Evolutionary conservation across 176 grass and related monocot genomes (phyloP).

Genomic region (Rhynchospora tenuis): DNA sequence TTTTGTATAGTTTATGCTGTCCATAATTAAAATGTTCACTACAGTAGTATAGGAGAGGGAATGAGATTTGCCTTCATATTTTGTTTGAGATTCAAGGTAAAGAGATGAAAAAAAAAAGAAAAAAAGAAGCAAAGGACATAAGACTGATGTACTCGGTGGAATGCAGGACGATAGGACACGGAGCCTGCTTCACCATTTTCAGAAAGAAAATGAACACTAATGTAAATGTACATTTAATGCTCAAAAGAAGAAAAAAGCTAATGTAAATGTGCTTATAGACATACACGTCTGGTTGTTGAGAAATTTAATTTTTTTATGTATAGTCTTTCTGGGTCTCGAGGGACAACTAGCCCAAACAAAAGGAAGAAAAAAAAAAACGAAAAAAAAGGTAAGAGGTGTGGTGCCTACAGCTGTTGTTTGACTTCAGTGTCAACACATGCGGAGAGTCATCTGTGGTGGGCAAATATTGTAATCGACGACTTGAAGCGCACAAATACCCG

Average conservation of each 20-base stretch:
- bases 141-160: background rate
- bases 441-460: background rate
- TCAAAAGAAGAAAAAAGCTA: background rate
- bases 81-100: background rate
- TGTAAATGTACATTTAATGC: slow-evolving; percentile 6
- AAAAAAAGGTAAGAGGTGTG: background rate
- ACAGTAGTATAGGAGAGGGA: slow-evolving; percentile 20
- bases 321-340: background rate
- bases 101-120: background rate
- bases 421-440: background rate
- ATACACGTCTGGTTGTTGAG: slow-evolving; percentile 5
- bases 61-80: slow-evolving; percentile 10
- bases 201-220: background rate
- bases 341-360: background rate
- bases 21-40: slow-evolving; percentile 7
- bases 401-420: background rate
- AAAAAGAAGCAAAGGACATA: slow-evolving; percentile 8
- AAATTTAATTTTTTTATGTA: slow-evolving; percentile 2
- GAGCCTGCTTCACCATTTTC: background rate
- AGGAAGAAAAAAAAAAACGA: background rate
- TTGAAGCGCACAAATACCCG: background rate
- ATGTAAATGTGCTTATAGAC: slow-evolving; percentile 22
- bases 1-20: slow-evolving; percentile 36
- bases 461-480: background rate
- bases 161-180: background rate